A percentile compares a stretch with the other conserved stretches of the same genome.
Conservation (phyloP, 805 yeast genomes). For the Wickerhamomyces bovis region DNA sequence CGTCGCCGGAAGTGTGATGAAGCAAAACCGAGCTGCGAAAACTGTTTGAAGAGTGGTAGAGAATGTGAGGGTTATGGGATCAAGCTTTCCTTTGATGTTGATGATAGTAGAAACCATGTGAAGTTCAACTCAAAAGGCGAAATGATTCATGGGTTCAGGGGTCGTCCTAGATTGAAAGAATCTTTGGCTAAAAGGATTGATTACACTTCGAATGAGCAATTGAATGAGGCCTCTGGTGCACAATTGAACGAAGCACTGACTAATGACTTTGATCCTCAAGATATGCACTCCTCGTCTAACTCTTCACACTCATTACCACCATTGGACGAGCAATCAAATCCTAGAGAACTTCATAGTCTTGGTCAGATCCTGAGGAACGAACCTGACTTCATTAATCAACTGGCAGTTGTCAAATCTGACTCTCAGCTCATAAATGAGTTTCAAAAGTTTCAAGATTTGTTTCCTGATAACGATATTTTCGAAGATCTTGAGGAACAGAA, state of each 20-base stretch:
- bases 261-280: neutral
- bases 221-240: neutral
- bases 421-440: conserved; percentile 15
- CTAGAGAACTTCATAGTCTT: neutral
- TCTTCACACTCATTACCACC: neutral
- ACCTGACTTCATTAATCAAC: neutral
- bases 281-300: neutral
- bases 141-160: conserved; percentile 36
- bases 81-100: conserved; percentile 44
- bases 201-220: neutral
- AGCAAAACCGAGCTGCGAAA: conserved; percentile 43
- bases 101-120: conserved; percentile 33
- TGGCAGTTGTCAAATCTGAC: neutral
- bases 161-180: conserved; percentile 35
- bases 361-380: neutral
- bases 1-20: conserved; percentile 56
- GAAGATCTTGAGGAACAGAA: conserved; percentile 40
- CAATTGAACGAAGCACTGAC: neutral
- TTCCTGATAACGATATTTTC: conserved; percentile 10
- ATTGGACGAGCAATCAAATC: neutral
- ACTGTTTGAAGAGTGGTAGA: conserved; percentile 39
- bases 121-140: conserved; percentile 28
- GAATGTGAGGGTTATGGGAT: conserved; percentile 46
- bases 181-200: conserved; percentile 24
- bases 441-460: conserved; percentile 22